These are phyloP conservation scores for Sindora glabra DNA, from an alignment of 306 rosid genomes.

Conservation along the genomic window DNA sequence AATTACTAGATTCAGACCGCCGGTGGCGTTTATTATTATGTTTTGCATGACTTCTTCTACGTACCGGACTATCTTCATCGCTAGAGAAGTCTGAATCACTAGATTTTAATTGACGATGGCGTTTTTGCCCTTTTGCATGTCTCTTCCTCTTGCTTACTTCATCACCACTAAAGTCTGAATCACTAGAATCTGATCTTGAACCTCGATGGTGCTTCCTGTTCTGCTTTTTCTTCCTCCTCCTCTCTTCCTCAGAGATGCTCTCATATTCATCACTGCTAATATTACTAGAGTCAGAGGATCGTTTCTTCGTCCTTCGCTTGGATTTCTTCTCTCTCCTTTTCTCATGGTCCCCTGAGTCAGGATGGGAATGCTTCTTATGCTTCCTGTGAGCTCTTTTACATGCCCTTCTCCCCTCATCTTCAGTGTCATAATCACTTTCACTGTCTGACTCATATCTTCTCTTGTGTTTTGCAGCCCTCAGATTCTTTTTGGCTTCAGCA, in stretches of 20 bases:
- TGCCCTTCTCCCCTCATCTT: slow-evolving; percentile 36
- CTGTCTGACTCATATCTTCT: slow-evolving; percentile 41
- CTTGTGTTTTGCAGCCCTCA: slow-evolving; percentile 57
- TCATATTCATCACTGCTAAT: slow-evolving; percentile 41
- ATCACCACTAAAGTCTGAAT: slow-evolving; percentile 40
- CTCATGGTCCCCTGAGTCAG: slow-evolving; percentile 47
- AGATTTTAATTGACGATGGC: slow-evolving; percentile 10
- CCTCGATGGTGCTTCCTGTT: slow-evolving; percentile 36
- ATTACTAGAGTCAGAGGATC: slow-evolving; percentile 37
- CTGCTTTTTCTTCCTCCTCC: slow-evolving; percentile 55
- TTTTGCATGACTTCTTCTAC: slow-evolving; percentile 39
- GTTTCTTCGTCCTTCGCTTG: slow-evolving; percentile 42
- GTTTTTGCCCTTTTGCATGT: slow-evolving; percentile 27
- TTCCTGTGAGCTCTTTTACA: slow-evolving; percentile 57
- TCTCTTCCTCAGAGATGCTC: slow-evolving; percentile 41
- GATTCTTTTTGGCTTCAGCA: slow-evolving; percentile 66
- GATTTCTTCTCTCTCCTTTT: slow-evolving; percentile 57
- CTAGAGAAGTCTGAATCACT: slow-evolving; percentile 28
- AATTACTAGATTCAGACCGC: slow-evolving; percentile 23
- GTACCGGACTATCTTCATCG: slow-evolving; percentile 20
- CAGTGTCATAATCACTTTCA: slow-evolving; percentile 40
- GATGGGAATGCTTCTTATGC: slow-evolving; percentile 53
- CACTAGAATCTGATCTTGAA: slow-evolving; percentile 43
- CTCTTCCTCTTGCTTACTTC: slow-evolving; percentile 30
- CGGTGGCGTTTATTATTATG: slow-evolving; percentile 43